phyloP scores from a whole-genome alignment of 2,329 filamentous ascomycete genomes.

The Colletotrichum shisoi region DNA sequence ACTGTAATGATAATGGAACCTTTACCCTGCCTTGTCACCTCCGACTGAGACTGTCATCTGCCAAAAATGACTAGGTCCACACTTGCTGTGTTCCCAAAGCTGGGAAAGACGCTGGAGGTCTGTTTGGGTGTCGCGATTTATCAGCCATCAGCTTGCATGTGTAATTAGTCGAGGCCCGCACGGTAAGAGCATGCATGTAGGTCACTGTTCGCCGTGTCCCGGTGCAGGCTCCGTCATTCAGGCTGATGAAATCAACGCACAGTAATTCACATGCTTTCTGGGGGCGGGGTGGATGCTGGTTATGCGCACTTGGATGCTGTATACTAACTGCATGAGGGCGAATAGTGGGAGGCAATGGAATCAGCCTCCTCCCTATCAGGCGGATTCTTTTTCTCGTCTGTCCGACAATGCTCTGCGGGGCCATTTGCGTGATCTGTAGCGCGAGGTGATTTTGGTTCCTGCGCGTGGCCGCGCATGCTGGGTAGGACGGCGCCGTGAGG shows the following conservation, averaged over 20 bases:
- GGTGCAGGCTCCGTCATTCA: background rate
- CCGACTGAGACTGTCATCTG: background rate
- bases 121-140: background rate
- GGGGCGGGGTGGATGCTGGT: too few relatives aligned
- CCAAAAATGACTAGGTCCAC: background rate
- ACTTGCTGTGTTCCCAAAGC: background rate
- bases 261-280: background rate
- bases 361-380: background rate
- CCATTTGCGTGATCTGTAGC: background rate
- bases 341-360: background rate
- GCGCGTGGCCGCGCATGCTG: too few relatives aligned
- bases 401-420: background rate
- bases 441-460: background rate
- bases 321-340: background rate
- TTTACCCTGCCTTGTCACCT: constrained; percentile 12
- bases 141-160: background rate
- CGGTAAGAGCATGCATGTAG: background rate
- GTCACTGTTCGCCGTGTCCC: too few relatives aligned
- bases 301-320: background rate
- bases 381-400: background rate
- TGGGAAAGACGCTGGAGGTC: too few relatives aligned
- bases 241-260: background rate
- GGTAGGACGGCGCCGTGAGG: background rate
- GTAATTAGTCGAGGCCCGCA: constrained; percentile 8
- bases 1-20: constrained; percentile 38